Base-by-base conservation (phyloP, 2,329 filamentous ascomycete species). In the Penicillium sp. region DNA sequence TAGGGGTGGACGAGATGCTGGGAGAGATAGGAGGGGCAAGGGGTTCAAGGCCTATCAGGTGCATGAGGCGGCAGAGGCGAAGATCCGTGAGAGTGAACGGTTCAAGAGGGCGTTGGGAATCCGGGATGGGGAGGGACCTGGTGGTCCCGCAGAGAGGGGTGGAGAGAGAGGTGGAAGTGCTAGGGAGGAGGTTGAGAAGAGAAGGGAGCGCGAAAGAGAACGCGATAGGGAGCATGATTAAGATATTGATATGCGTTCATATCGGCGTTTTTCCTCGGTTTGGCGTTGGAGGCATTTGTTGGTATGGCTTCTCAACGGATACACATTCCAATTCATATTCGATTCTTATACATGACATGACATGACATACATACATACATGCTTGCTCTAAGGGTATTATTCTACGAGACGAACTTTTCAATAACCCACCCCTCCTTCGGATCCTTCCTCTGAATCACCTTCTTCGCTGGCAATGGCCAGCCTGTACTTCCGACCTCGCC, bases 51-150 rank as follows among this genome's bases (percentile, higher is more conserved):
- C 89, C 67, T 93, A 98, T 79, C 92, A 98, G 79, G 93, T 98
- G 21, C 95, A 99, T 81, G 95, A 98, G 80, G 85, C 97, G 76
- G 95, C 95, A 19, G 91, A 95, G 72, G 95, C 94, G 63, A 99
- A 99, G 85, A 94, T 96, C 69, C 90, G 92, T 76, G 95, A 99
- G 84, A 97, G 90, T 77, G 93, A 98, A 80, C 86, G 91, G 70
- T 81, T 99, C 75, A 83, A 94, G 67, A 91, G 85, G 77, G 95
- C 95, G 7, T 83, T 99, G 68, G 93, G 93, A 54, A 96, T 98
- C 71, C 89, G 89, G 73, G 89, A 26, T 26, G 26, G 90, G 73
- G 93, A 97, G 76, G 95, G 92, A 91, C 89, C 87, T 79, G 15
- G 11, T 15, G 35, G 11, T 17, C 35, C 35, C 15, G 89, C 87